phyloP scores from a whole-genome alignment of 1,284 basidiomycete species.

The Afroboletus lepidellus region DNA sequence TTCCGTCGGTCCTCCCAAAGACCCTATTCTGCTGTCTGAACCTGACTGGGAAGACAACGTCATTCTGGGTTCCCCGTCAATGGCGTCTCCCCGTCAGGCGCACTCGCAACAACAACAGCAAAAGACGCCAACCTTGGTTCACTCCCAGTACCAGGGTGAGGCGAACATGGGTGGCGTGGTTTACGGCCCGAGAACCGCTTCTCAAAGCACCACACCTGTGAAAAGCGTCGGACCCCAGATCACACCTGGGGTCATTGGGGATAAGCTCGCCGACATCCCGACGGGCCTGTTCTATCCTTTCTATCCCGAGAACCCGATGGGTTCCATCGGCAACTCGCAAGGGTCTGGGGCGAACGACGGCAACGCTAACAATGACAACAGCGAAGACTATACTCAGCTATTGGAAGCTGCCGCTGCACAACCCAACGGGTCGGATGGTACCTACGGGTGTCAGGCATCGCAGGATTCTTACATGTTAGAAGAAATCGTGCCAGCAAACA shows the following conservation, averaged over 20 bases:
- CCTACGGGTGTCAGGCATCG: conserved; percentile 52
- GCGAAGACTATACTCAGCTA: conserved; percentile 49
- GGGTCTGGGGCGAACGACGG: conserved; percentile 23
- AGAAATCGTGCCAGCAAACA: conserved; percentile 48
- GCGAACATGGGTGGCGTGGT: conserved; percentile 19
- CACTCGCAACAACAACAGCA: conserved; percentile 36
- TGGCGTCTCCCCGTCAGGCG: conserved; percentile 28
- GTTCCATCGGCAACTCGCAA: conserved; percentile 13
- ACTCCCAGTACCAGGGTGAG: conserved; percentile 23
- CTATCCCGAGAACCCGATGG: conserved; percentile 55
- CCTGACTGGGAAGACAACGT: conserved; percentile 62
- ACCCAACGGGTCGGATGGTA: conserved; percentile 37
- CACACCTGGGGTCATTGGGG: conserved; percentile 27
- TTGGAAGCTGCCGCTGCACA: conserved; percentile 55
- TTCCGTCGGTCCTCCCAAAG: conserved; percentile 54
- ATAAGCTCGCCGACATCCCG: conserved; percentile 61
- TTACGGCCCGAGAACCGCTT: conserved; percentile 38
- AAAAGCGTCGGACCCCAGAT: conserved; percentile 26
- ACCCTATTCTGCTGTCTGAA: conserved; percentile 61
- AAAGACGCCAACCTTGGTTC: conserved; percentile 45
- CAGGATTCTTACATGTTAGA: conserved; percentile 65
- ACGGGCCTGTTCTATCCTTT: conserved; percentile 71
- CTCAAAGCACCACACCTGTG: conserved; percentile 35
- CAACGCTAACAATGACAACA: conserved; percentile 20
- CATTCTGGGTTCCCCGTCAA: conserved; percentile 32